phyloP scores from a whole-genome alignment of 441 rosid genomes.

The Adansonia madagascariensis region DNA sequence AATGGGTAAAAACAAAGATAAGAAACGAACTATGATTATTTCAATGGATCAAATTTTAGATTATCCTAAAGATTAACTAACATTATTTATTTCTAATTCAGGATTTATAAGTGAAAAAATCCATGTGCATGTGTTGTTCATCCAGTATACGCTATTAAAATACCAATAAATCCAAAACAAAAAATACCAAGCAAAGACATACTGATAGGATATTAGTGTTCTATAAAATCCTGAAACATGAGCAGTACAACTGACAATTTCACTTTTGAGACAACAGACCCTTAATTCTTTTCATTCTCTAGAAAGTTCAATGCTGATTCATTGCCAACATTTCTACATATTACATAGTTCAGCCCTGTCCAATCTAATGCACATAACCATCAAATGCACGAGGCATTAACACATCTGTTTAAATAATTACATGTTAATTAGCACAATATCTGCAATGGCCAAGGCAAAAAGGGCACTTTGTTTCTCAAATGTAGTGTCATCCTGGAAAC shows the following conservation, averaged over 20 bases:
- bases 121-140: background rate
- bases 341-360: background rate
- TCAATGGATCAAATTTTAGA: background rate
- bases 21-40: background rate
- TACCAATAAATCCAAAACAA: background rate
- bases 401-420: conserved; percentile 42
- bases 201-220: conserved; percentile 6
- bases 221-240: background rate
- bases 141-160: background rate
- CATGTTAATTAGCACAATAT: conserved; percentile 89
- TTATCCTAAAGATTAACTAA: conserved; percentile 2
- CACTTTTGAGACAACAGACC: conserved; percentile 11
- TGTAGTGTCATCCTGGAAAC: conserved; percentile 86
- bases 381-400: conserved; percentile 18
- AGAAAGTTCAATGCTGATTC: background rate
- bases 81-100: background rate
- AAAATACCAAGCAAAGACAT: background rate
- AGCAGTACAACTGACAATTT: background rate
- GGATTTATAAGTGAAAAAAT: conserved; percentile 3
- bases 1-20: background rate
- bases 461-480: conserved; percentile 95
- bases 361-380: conserved; percentile 6
- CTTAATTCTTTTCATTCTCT: conserved; percentile 4
- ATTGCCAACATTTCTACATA: conserved; percentile 13
- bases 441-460: conserved; percentile 84